Evolutionary conservation across 495 filamentous ascomycete species (phyloP).

Genomic region (Podospora comata): DNA sequence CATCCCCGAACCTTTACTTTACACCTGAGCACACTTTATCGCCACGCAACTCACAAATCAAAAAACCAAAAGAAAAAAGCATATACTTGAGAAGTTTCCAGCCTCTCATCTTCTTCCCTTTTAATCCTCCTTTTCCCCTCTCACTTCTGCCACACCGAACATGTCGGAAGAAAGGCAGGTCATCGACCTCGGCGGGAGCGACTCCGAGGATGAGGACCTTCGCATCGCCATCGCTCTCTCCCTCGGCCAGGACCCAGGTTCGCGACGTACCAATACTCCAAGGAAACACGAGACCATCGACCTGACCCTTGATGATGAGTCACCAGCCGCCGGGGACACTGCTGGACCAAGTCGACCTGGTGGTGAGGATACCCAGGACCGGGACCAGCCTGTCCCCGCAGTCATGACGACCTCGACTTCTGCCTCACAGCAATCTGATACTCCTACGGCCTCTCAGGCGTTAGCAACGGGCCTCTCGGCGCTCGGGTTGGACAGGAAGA

Average conservation of each 20-base stretch:
- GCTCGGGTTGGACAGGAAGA: slow-evolving; percentile 63
- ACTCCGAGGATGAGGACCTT: slow-evolving; percentile 47
- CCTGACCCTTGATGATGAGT: slow-evolving; percentile 21
- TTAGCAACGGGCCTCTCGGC: slow-evolving; percentile 9
- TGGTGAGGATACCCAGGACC: slow-evolving; percentile 14
- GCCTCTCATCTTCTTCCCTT: too few relatives aligned
- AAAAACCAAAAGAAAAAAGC: too few relatives aligned
- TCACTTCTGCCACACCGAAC: neutral
- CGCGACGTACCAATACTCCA: neutral
- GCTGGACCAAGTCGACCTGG: neutral
- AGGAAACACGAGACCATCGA: slow-evolving; percentile 14
- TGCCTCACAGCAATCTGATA: slow-evolving; percentile 5
- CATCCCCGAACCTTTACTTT: too few relatives aligned
- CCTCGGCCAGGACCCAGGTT: slow-evolving; percentile 33
- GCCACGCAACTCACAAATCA: too few relatives aligned
- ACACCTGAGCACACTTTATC: too few relatives aligned
- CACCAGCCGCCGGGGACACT: neutral
- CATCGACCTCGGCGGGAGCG: slow-evolving; percentile 25
- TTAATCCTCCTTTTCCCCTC: neutral
- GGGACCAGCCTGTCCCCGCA: slow-evolving; percentile 2
- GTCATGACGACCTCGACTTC: neutral
- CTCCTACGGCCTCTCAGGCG: neutral
- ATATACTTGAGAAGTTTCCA: too few relatives aligned
- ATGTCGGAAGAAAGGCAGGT: slow-evolving; percentile 7
- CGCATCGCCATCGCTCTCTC: slow-evolving; percentile 45